phyloP scores from a whole-genome alignment of 2,329 filamentous ascomycete species.

The Apiospora kogelbergensis region DNA sequence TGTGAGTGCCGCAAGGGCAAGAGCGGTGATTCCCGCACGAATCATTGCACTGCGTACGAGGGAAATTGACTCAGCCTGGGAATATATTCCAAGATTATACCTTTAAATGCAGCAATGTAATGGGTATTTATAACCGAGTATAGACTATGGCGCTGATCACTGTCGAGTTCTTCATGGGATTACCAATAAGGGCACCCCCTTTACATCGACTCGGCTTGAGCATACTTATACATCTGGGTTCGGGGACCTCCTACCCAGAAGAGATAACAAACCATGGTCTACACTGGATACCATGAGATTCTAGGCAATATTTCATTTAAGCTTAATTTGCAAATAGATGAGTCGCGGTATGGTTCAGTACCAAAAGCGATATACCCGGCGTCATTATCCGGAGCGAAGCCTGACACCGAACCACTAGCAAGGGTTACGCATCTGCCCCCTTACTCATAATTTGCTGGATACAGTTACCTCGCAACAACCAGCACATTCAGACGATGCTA shows the following conservation, averaged over 20 bases:
- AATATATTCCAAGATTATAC: background rate
- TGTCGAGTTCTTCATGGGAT: background rate
- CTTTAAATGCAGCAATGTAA: background rate
- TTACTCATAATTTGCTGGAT: background rate
- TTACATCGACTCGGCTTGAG: background rate
- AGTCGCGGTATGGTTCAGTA: conserved; percentile 22
- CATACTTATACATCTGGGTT: conserved; percentile 3
- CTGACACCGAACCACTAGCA: background rate
- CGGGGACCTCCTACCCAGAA: conserved; percentile 12
- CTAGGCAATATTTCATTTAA: conserved; percentile 24
- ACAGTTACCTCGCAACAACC: background rate
- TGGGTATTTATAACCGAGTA: background rate
- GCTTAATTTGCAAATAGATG: conserved; percentile 31
- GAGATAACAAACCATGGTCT: conserved; percentile 21
- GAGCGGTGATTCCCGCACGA: conserved; percentile 21
- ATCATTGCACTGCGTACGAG: conserved; percentile 19
- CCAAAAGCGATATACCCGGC: conserved; percentile 29
- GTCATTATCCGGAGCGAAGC: conserved; percentile 28
- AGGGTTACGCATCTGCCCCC: background rate
- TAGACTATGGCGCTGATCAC: background rate
- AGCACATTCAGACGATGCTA: background rate
- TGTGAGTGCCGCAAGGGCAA: conserved; percentile 29
- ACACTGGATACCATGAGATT: conserved; percentile 17
- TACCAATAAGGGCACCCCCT: background rate
- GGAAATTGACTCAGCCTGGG: background rate